Conservation (phyloP, 2,329 filamentous ascomycete species). For the Penicillium griseofulvum region DNA sequence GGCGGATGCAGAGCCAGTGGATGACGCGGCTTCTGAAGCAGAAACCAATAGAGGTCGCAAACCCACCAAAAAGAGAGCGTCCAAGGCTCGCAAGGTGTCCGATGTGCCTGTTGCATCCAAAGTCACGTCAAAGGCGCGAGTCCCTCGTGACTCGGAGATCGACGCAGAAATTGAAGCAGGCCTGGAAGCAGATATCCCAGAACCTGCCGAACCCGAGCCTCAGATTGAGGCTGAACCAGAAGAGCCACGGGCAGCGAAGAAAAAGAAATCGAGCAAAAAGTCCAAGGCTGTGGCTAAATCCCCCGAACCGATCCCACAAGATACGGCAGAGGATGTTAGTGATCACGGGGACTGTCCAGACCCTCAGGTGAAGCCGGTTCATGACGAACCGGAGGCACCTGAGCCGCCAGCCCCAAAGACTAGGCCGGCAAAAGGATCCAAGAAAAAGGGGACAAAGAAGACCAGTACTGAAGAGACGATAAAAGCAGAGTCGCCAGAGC, state of each 20-base stretch:
- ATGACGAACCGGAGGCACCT: constrained; percentile 10
- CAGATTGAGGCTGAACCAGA: constrained; percentile 26
- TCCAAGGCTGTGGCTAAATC: constrained; percentile 20
- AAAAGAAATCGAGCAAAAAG: constrained; percentile 32
- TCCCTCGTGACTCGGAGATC: constrained; percentile 63
- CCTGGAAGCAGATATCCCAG: constrained; percentile 56
- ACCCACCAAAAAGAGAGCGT: constrained; percentile 37
- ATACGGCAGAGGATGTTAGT: constrained; percentile 9
- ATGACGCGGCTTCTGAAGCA: constrained; percentile 25
- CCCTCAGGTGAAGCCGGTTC: not conserved
- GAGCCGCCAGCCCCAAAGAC: constrained; percentile 19
- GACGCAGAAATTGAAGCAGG: constrained; percentile 65
- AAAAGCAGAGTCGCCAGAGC: constrained; percentile 5
- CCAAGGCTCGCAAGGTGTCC: constrained; percentile 53
- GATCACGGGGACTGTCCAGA: constrained; percentile 11
- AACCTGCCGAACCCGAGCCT: constrained; percentile 47
- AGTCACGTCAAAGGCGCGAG: constrained; percentile 43
- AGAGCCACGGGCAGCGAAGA: constrained; percentile 25
- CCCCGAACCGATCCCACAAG: constrained; percentile 4
- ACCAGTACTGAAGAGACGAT: constrained; percentile 18
- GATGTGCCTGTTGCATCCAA: constrained; percentile 49
- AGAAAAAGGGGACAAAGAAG: constrained; percentile 25
- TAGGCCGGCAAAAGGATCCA: constrained; percentile 19
- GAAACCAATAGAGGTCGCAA: constrained; percentile 48
- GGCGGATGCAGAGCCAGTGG: constrained; percentile 19